These are phyloP conservation scores for Allium sativum DNA, from an alignment of 106 monocot genomes.

Conservation along the genomic window DNA sequence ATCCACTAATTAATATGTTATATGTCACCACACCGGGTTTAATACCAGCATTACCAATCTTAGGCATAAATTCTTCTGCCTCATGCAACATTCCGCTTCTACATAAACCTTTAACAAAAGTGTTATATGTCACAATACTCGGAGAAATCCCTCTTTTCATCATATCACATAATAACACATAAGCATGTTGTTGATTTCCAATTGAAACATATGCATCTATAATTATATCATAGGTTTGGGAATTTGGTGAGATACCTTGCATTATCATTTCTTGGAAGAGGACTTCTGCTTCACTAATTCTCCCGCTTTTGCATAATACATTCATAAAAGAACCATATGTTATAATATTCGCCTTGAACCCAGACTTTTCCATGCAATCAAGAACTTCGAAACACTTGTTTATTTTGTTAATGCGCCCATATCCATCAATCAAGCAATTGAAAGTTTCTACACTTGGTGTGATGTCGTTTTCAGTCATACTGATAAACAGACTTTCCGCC, in stretches of 20 bases:
- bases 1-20: constrained; percentile 48
- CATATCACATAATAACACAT: constrained; percentile 6
- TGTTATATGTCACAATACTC: constrained; percentile 45
- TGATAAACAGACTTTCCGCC: constrained; percentile 27
- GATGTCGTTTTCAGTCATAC: constrained; percentile 37
- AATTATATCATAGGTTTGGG: constrained; percentile 28
- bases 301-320: constrained; percentile 13
- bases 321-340: constrained; percentile 17
- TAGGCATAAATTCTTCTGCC: constrained; percentile 26
- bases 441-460: constrained; percentile 41
- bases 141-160: constrained; percentile 16
- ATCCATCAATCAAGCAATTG: constrained; percentile 57
- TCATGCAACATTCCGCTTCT: constrained; percentile 16
- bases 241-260: constrained; percentile 8
- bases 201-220: constrained; percentile 13
- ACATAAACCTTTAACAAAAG: constrained; percentile 51
- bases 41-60: constrained; percentile 29
- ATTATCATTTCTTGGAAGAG: constrained; percentile 8
- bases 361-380: constrained; percentile 15
- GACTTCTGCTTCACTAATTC: constrained; percentile 14
- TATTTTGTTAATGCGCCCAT: constrained; percentile 14
- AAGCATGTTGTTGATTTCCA: constrained; percentile 3
- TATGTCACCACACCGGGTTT: constrained; percentile 58
- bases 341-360: constrained; percentile 12
- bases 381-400: constrained; percentile 14